Percentiles rank a stretch among this genome's conserved stretches.
These are phyloP conservation scores for Microstegium vimineum DNA, from an alignment of 176 grass and related monocot genomes.

Conservation along the genomic window DNA sequence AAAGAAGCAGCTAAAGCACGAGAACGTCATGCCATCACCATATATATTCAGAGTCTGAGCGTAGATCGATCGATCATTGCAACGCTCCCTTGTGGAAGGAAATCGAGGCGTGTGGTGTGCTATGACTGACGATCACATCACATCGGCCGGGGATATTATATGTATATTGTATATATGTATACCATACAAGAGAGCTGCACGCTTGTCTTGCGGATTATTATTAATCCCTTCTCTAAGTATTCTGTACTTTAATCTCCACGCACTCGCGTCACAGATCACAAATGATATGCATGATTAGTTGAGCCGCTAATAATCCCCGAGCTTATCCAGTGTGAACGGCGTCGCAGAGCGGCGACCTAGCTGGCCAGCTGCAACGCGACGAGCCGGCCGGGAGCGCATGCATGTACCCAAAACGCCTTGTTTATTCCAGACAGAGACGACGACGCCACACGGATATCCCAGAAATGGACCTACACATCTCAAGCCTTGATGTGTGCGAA, in stretches of 20 bases:
- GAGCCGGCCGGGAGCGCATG: too few species aligned
- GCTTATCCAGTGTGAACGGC: slow-evolving; percentile 30
- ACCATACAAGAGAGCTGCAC: slow-evolving; percentile 4
- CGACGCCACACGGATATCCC: background rate
- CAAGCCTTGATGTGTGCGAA: slow-evolving; percentile 1
- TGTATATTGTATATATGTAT: too few species aligned
- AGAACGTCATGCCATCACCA: too few species aligned
- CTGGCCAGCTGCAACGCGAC: background rate
- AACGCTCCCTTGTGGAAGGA: background rate
- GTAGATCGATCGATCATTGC: background rate
- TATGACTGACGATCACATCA: background rate
- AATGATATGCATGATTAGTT: background rate
- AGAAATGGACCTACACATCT: background rate
- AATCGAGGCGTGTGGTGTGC: slow-evolving; percentile 3
- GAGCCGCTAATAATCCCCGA: background rate
- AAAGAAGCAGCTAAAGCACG: too few species aligned
- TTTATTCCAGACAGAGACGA: background rate
- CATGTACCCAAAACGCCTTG: background rate
- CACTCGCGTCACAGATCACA: background rate
- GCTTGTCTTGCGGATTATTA: background rate
- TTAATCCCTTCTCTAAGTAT: background rate
- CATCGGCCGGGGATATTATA: too few species aligned
- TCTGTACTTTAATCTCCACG: background rate
- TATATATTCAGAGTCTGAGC: background rate
- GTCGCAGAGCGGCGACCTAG: background rate